Evolutionary conservation across 805 yeast species (phyloP), one percentile per base, ranked within the genome.

Genomic region (Candida maesae): DNA sequence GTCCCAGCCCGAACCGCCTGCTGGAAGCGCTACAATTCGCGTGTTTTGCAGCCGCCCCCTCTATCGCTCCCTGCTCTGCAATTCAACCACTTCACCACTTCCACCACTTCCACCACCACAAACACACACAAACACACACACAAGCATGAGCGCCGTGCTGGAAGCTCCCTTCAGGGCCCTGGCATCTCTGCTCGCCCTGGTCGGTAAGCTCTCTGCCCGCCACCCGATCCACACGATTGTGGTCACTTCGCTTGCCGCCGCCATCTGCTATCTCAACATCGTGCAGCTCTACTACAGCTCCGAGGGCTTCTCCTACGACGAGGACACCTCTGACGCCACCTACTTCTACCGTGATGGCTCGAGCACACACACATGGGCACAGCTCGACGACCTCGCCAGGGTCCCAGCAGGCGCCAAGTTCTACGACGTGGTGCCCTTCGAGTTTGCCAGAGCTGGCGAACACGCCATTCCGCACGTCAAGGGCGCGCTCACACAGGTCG

Each of bases 211-310:
- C 17, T 78, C 91, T 39, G 93, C 95, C 12, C 75, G 76, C 45
- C 75, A 81, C 57, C 99, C 99, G 14, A 86, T 91, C 51, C 98
- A 90, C 63, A 75, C 88, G 40, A 79, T 90, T 39, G 78, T 88
- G 35, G 56, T 78, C 42, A 75, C 88, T 6, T 73, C 91, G 12
- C 64, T 89, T 36, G 60, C 87, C 30, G 93, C 95, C 2, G 82
- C 95, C 3, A 65, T 85, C 39, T 83, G 91, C 8, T 91, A 90
- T 60, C 70, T 90, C 44, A 74, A 90, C 4, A 74, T 82, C 3
- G 78, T 84, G 26, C 87, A 82, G 50, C 79, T 43, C 33, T 43
- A 81, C 46, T 83, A 81, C 59, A 37, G 78, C 43, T 71, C 57
- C 45, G 45, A 45, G 47, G 63, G 59, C 53, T 60, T 47, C 40